Conservation (phyloP, 2,329 filamentous ascomycete species). For the Dendryphion nanum region DNA sequence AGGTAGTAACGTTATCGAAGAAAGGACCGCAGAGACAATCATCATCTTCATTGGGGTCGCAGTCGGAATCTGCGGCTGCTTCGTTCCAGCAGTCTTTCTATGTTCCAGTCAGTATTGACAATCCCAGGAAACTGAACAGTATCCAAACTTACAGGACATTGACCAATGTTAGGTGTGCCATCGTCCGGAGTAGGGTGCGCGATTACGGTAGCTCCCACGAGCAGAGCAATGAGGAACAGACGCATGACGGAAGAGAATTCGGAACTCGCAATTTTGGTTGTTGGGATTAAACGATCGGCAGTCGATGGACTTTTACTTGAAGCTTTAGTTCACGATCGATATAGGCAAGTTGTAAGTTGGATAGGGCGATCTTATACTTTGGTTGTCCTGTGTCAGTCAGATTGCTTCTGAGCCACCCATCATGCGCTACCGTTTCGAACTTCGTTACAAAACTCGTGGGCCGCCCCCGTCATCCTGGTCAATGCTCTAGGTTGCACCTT, state of each 20-base stretch:
- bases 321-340: constrained; percentile 3
- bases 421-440: constrained; percentile 18
- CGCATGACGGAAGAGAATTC: constrained; percentile 13
- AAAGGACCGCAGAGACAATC: constrained; percentile 32
- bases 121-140: too few relatives aligned
- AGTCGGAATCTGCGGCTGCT: constrained; percentile 21
- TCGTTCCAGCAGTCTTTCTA: constrained; percentile 36
- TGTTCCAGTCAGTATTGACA: too few relatives aligned
- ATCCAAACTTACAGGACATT: constrained; percentile 24
- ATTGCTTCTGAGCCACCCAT: constrained; percentile 9
- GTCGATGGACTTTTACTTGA: constrained; percentile 3
- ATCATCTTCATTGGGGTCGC: constrained; percentile 31
- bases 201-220: constrained; percentile 7
- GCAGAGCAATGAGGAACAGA: constrained; percentile 7
- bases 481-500: too few relatives aligned
- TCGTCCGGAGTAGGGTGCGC: constrained; percentile 4
- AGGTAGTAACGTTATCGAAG: constrained; percentile 30
- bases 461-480: too few relatives aligned
- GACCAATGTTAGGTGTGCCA: constrained; percentile 16
- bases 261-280: too few relatives aligned
- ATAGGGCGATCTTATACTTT: constrained; percentile 6
- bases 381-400: constrained; percentile 5
- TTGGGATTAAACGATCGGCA: constrained; percentile 5
- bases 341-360: too few relatives aligned
- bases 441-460: constrained; percentile 3